Evolutionary conservation across 1,139 yeast species (phyloP), one percentile per base, ranked within the genome.

Genomic region (Scheffersomyces illinoinensis): DNA sequence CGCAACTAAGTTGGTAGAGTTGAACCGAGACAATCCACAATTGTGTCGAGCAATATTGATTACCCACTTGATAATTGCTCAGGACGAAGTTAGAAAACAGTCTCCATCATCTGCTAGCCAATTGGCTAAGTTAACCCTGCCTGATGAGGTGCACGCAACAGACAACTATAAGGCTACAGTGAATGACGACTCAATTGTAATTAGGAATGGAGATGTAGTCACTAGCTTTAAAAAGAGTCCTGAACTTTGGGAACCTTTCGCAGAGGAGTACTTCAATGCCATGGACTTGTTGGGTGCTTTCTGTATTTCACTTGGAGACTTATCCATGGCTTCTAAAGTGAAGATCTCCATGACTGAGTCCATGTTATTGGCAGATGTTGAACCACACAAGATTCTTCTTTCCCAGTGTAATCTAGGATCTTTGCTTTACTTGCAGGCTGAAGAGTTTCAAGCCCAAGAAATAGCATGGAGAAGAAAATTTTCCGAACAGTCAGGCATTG

Each of bases 331-430:
- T 0, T 75, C 88, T 23, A 79, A 85, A 58, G 82, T 90, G 53
- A 89, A 88, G 65, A 78, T 87, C 60, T 83, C 89, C 24, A 85
- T 91, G 61, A 87, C 90, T 10, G 87, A 87, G 66, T 84, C 91
- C 82, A 90, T 90, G 96, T 76, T 88, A 17, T 75, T 85, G 64
- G 90, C 93, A 0, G 91, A 89, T 53, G 85, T 85, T 64, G 87
- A 87, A 24, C 85, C 90, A 0, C 87, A 88, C 47, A 90, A 88
- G 64, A 76, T 88, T 51, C 72, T 90, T 51, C 76, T 88, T 67
- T 84, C 90, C 0, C 89, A 87, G 66, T 89, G 91, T 60, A 90
- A 90, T 68, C 76, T 89, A 52, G 96, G 93, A 0, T 86, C 95
- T 2, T 77, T 91, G 54, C 77, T 87, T 61, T 91, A 89, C 68